A percentile compares a stretch with the other conserved stretches of the same genome.
phyloP scores from a whole-genome alignment of 2,329 filamentous ascomycete species.

The Fusarium acutatum region DNA sequence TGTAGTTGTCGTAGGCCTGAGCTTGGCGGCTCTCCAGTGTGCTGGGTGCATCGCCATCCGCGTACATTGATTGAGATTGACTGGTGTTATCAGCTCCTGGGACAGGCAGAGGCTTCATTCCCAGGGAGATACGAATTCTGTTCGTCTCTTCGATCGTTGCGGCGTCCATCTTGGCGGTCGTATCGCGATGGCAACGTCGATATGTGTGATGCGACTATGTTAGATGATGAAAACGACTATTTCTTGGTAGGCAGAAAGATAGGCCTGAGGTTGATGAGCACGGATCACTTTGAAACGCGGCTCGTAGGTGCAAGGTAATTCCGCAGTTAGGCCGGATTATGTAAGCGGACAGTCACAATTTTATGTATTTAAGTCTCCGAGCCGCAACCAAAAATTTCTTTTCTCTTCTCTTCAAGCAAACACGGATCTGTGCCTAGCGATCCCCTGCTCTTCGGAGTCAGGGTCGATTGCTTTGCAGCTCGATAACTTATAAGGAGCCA shows the following conservation, averaged over 20 bases:
- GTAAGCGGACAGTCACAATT: background rate
- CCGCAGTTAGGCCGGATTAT: conserved; percentile 15
- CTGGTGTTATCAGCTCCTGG: conserved; percentile 65
- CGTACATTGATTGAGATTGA: conserved; percentile 58
- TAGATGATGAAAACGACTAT: background rate
- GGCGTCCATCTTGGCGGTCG: conserved; percentile 61
- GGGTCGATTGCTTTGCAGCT: conserved; percentile 86
- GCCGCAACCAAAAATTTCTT: conserved; percentile 44
- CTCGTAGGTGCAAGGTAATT: background rate
- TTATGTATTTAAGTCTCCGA: conserved; percentile 16
- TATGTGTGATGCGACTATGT: background rate
- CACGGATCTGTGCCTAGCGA: conserved; percentile 86
- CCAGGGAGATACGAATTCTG: conserved; percentile 86
- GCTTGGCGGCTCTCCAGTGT: conserved; percentile 85
- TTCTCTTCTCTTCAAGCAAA: conserved; percentile 50
- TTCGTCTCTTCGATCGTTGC: conserved; percentile 93
- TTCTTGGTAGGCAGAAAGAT: background rate
- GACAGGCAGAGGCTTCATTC: conserved; percentile 88
- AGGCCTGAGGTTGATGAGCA: conserved; percentile 20
- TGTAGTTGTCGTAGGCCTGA: conserved; percentile 77
- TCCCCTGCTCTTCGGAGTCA: conserved; percentile 69
- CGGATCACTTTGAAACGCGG: conserved; percentile 24
- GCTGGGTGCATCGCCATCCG: conserved; percentile 73
- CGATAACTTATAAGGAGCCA: conserved; percentile 84
- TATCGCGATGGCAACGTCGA: background rate